Evolutionary conservation across 1,284 basidiomycete genomes (phyloP), one percentile per base, ranked within the genome.

Genomic region (Uromyces viciae-fabae): DNA sequence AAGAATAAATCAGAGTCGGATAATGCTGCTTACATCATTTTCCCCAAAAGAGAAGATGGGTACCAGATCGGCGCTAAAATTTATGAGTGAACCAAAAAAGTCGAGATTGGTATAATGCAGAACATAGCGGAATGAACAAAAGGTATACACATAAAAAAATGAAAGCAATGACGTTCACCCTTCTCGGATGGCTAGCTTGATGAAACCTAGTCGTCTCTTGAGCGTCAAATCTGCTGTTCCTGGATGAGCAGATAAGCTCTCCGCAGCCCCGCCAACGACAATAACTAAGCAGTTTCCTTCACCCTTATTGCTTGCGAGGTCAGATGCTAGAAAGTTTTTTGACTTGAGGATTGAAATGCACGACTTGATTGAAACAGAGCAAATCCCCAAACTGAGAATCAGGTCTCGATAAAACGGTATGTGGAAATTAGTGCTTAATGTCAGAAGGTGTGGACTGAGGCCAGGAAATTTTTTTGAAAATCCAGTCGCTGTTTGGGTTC

Each of bases 41-140:
- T 99, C 96, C 25, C 96, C 96, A 84, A 99, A 99, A 0, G 94
- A 95, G 85, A 97, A 97, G 0, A 96, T 94, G 0, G 95, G 95
- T 0, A 98, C 95, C 9, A 98, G 88, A 84, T 94, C 93, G 60
- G 95, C 95, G 22, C 52, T 58, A 14, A 33, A n/a, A 33, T 40
- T 15, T 40, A 46, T 82, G 46, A 75, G 17, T 33, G 22, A 64
- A 25, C 19, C 22, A 1, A 8, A 33, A n/a, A 58, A 19, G 60
- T 38, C 40, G 54, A 33, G 31, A n/a, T 19, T 52, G 7, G 54
- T 52, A 71, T 17, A 42, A 36, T 40, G 9, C 17, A 15, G 22
- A 17, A 25, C 83, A 4, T 83, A 82, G 1, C 66, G 72, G 46
- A 43, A 36, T 22, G 14, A 15, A 31, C 33, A 33, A 0, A 62